Base-by-base conservation (phyloP, 1,284 basidiomycete species). In the Heterobasidion occidentale region DNA sequence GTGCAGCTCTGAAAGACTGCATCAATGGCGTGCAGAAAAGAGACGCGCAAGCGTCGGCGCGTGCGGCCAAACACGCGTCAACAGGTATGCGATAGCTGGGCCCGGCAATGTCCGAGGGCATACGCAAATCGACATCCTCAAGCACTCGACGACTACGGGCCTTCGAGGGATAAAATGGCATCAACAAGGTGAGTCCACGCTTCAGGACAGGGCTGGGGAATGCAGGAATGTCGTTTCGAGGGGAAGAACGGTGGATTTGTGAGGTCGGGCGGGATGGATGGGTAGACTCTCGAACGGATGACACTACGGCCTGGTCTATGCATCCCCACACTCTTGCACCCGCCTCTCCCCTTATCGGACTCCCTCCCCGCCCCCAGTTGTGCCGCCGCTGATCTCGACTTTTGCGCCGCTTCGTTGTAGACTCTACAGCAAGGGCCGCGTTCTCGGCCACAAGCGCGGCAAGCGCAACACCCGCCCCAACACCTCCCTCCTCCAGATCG, bases 361-460 rank as follows among this genome's bases (percentile, higher is more conserved):
- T 8, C 36, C 20, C 17, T 47, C 17, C 19, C 34, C 53, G 20
- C n/a, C 17, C 38, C 46, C 27, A 8, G 12, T n/a, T 6, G n/a
- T 46, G 15, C 8, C 6, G 8, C 1, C n/a, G 36, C 54, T 33
- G 46, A 48, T 51, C 27, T 27, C 45, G 53, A 51, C 33, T 52
- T 11, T 15, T 46, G 20, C 35, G 19, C n/a, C 34, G 38, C 56
- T 56, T 57, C 45, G 51, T 15, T 52, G 50, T 72, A 94, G 94
- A 85, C 85, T 98, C 71, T 98, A 98, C 86, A 78, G 78, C 77
- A 98, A 98, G 84, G 97, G 93, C 76, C 93, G 96, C 70, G 88
- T 99, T 71, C 83, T 98, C 71, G 93, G 94, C 66, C 92, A 97
- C 91, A 96, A 98, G 82, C 92, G 97, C 67, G 94, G 92, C 67